These are phyloP conservation scores for Annulohypoxylon nitens DNA, from an alignment of 495 filamentous ascomycete species.

Conservation along the genomic window DNA sequence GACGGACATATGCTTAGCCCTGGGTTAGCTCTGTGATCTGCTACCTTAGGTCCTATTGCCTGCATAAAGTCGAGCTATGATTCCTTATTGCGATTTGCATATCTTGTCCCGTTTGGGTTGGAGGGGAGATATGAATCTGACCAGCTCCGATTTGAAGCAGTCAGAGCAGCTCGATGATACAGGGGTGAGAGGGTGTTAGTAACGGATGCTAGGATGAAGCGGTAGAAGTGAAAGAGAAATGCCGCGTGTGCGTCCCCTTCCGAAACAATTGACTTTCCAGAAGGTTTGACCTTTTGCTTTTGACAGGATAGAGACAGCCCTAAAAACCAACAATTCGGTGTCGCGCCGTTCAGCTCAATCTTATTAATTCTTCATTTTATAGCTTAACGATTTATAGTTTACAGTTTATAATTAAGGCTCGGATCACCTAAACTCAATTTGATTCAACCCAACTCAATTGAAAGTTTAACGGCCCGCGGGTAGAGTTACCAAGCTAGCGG, in stretches of 20 bases:
- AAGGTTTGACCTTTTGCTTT: slow-evolving; percentile 24
- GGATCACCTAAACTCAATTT: slow-evolving; percentile 2
- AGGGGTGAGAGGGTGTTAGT: slow-evolving; percentile 35
- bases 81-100: slow-evolving; percentile 34
- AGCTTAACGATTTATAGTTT: not conserved
- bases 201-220: slow-evolving; percentile 11
- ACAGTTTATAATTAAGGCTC: slow-evolving; percentile 11
- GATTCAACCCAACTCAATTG: slow-evolving; percentile 1
- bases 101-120: slow-evolving; percentile 39
- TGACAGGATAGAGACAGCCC: not conserved
- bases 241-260: slow-evolving; percentile 17
- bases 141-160: slow-evolving; percentile 39
- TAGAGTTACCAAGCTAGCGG: slow-evolving; percentile 13
- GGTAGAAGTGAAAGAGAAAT: slow-evolving; percentile 25
- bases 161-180: slow-evolving; percentile 28
- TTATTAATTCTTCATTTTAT: not conserved
- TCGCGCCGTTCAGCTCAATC: slow-evolving; percentile 11
- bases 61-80: slow-evolving; percentile 8
- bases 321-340: slow-evolving; percentile 19
- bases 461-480: slow-evolving; percentile 18
- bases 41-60: slow-evolving; percentile 28
- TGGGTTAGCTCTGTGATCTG: slow-evolving; percentile 17
- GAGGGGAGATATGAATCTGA: slow-evolving; percentile 37
- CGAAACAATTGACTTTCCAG: slow-evolving; percentile 42
- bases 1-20: not conserved